Conservation (phyloP, 805 yeast genomes). For the Debaryomyces maramus region DNA sequence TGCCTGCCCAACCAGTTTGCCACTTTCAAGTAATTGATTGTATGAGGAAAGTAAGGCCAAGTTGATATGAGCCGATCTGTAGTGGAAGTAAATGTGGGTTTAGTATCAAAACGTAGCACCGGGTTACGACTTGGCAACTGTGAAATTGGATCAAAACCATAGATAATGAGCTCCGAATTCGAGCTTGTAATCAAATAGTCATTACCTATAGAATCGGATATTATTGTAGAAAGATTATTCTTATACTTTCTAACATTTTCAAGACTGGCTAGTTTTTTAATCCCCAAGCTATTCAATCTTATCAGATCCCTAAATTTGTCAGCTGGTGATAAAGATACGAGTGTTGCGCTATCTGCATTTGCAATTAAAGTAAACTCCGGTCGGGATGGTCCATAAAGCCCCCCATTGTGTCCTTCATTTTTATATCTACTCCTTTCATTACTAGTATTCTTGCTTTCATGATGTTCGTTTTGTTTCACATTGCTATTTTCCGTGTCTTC, state of each 20-base stretch:
- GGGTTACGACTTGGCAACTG: slow-evolving; percentile 27
- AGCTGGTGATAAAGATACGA: slow-evolving; percentile 33
- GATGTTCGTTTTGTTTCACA: background rate
- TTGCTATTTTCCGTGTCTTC: background rate
- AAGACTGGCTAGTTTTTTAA: slow-evolving; percentile 18
- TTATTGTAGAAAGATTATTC: slow-evolving; percentile 35
- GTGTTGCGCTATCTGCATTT: slow-evolving; percentile 14
- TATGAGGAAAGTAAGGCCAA: slow-evolving; percentile 56
- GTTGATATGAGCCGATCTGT: slow-evolving; percentile 46
- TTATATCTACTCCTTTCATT: background rate
- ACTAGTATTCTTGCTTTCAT: background rate
- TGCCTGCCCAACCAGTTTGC: slow-evolving; percentile 37
- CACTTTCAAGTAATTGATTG: slow-evolving; percentile 50
- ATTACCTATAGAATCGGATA: slow-evolving; percentile 15
- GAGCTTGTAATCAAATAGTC: slow-evolving; percentile 32
- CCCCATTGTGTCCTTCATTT: slow-evolving; percentile 7
- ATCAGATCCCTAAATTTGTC: slow-evolving; percentile 35
- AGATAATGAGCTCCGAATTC: slow-evolving; percentile 36
- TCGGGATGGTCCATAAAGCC: slow-evolving; percentile 13
- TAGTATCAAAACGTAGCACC: slow-evolving; percentile 38
- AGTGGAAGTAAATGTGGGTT: slow-evolving; percentile 41
- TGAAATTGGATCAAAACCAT: slow-evolving; percentile 27
- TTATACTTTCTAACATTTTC: slow-evolving; percentile 37
- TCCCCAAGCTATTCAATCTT: slow-evolving; percentile 23
- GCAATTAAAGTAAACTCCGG: slow-evolving; percentile 12